phyloP scores from a whole-genome alignment of 2,329 filamentous ascomycete genomes.

The Microdochium paspali region DNA sequence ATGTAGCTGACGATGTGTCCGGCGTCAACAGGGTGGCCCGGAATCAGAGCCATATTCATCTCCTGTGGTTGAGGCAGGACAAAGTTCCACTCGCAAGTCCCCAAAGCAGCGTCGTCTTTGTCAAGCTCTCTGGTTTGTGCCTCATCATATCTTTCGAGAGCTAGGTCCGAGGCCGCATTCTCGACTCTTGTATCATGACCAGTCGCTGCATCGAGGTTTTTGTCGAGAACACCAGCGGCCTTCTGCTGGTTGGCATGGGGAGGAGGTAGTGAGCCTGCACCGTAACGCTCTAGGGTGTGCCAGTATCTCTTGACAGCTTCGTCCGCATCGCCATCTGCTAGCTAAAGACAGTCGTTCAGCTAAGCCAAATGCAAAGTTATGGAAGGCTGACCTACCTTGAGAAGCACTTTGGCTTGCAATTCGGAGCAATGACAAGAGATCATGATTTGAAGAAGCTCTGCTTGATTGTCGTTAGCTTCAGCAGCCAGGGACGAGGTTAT shows the following conservation, averaged over 20 bases:
- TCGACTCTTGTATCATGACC: no score
- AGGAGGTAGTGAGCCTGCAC: not conserved
- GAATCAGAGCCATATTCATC: not conserved
- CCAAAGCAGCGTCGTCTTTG: not conserved
- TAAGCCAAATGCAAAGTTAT: not conserved
- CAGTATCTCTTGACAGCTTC: not conserved
- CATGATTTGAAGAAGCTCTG: not conserved
- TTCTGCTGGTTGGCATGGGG: not conserved
- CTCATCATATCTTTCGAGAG: no score
- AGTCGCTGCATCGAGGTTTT: not conserved
- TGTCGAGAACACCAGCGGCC: not conserved
- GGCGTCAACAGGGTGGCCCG: not conserved
- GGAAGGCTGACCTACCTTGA: not conserved
- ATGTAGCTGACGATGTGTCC: not conserved
- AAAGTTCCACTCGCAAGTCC: not conserved
- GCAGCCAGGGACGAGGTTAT: not conserved
- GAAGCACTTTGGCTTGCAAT: not conserved
- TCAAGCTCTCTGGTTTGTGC: not conserved
- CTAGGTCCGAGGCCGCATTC: no score
- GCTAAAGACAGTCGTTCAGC: not conserved
- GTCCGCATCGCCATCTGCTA: not conserved
- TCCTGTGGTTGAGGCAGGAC: not conserved
- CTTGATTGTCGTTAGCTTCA: not conserved
- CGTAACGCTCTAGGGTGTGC: not conserved
- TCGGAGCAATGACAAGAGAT: not conserved